phyloP scores from a whole-genome alignment of 768 basidiomycete genomes.

The Suillus alpinus region DNA sequence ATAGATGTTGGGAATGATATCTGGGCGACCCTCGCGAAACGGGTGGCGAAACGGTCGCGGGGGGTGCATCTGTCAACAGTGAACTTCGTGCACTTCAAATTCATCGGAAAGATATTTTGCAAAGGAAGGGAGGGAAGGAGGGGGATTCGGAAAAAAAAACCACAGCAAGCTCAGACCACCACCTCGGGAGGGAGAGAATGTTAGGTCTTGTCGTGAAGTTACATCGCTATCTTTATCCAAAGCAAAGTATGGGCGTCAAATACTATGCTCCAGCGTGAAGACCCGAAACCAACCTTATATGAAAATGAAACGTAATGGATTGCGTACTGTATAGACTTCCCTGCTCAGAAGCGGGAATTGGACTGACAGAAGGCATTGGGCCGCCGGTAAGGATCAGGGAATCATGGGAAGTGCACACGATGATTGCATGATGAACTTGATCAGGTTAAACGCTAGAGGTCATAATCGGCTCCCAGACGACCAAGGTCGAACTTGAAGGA shows the following conservation, averaged over 20 bases:
- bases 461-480: neutral
- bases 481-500: neutral
- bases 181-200: neutral
- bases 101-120: constrained; percentile 17
- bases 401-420: neutral
- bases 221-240: constrained; percentile 4
- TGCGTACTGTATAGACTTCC: neutral
- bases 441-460: neutral
- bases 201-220: neutral
- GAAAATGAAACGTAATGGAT: constrained; percentile 4
- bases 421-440: neutral
- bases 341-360: neutral
- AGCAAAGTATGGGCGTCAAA: neutral
- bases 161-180: neutral
- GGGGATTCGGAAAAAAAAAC: neutral
- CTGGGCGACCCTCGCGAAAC: constrained; percentile 18
- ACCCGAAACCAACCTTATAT: constrained; percentile 1
- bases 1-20: constrained; percentile 34
- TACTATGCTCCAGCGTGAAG: neutral
- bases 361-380: neutral
- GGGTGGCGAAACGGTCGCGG: constrained; percentile 24
- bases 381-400: neutral
- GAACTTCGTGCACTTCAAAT: constrained; percentile 30
- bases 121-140: neutral
- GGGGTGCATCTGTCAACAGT: constrained; percentile 30